A percentile compares a stretch with the other conserved stretches of the same genome.
Conservation (phyloP, 352 stramenopile genomes). For the Phytophthora citrophthora region DNA sequence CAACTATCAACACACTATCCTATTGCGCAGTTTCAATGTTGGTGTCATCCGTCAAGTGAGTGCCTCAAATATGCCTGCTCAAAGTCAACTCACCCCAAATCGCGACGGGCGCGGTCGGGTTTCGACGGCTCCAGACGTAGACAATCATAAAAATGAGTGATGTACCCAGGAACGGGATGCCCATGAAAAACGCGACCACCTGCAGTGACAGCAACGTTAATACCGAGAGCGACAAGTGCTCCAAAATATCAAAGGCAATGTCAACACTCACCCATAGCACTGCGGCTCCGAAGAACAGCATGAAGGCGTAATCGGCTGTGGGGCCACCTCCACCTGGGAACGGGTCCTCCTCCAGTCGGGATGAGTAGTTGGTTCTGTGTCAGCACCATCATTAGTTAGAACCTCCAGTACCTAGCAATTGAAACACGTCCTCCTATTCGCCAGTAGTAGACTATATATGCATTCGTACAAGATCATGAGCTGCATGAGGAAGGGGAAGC, state of each 20-base stretch:
- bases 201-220: conserved; percentile 30
- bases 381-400: conserved; percentile 5
- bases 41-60: not conserved
- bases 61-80: too few species aligned
- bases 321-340: conserved; percentile 81
- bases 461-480: conserved; percentile 87
- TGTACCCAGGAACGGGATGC: conserved; percentile 80
- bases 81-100: conserved; percentile 73
- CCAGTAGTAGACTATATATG: too few species aligned
- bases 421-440: too few species aligned
- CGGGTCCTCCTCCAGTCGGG: conserved; percentile 82
- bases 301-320: conserved; percentile 90
- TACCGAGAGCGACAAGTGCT: not conserved
- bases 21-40: not conserved
- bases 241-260: too few species aligned
- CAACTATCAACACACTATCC: not conserved
- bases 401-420: not conserved
- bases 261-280: conserved; percentile 68
- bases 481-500: conserved; percentile 91
- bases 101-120: conserved; percentile 78
- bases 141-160: conserved; percentile 92
- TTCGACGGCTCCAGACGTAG: conserved; percentile 91
- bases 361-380: conserved; percentile 81
- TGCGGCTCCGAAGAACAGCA: conserved; percentile 84
- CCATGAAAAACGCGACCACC: conserved; percentile 87